Evolutionary conservation across 148 eudicot genomes (phyloP).

Genomic region (Chenopodium formosanum): DNA sequence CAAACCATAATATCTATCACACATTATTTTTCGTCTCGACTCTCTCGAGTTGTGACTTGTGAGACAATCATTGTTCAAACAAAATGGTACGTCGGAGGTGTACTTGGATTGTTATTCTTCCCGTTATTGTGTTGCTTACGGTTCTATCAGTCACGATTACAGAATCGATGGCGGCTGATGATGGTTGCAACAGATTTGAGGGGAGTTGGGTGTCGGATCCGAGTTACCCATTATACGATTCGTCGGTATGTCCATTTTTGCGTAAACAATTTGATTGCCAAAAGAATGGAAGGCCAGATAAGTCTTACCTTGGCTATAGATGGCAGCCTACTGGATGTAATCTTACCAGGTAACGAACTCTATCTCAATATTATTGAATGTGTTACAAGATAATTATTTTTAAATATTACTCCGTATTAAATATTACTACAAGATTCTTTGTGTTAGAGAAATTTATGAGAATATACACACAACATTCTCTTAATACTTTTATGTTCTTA

Average conservation of each 20-base stretch:
- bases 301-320: conserved; percentile 30
- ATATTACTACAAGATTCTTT: too few species aligned
- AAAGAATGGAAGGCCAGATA: conserved; percentile 40
- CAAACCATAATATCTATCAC: too few species aligned
- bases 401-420: too few species aligned
- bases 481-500: too few species aligned
- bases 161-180: conserved; percentile 15
- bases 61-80: neutral
- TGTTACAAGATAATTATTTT: too few species aligned
- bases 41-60: too few species aligned
- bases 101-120: neutral
- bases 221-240: conserved; percentile 31
- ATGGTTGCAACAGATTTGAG: conserved; percentile 25
- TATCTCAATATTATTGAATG: too few species aligned
- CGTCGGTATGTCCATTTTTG: conserved; percentile 10
- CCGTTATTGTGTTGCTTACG: neutral
- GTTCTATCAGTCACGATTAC: neutral
- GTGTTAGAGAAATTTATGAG: too few species aligned
- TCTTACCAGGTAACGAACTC: conserved; percentile 25
- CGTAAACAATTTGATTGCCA: conserved; percentile 34
- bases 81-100: neutral
- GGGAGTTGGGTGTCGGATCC: conserved; percentile 41
- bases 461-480: too few species aligned
- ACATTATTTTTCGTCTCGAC: too few species aligned
- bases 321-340: conserved; percentile 39